phyloP scores from a whole-genome alignment of 805 yeast species.

The Starmera caribaea region DNA sequence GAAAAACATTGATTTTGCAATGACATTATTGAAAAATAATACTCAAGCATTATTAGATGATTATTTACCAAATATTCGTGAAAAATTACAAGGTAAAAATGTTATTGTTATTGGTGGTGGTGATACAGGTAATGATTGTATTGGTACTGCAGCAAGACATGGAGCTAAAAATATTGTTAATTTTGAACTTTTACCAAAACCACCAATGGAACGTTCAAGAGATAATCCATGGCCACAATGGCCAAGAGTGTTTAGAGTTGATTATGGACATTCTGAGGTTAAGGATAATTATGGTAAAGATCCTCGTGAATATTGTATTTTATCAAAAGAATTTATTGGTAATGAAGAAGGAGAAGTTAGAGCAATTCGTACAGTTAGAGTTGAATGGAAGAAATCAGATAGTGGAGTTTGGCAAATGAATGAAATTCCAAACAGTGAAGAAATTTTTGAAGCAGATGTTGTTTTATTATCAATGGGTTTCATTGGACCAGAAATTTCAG shows the following conservation, averaged over 20 bases:
- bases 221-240: slow-evolving; percentile 99
- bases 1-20: slow-evolving; percentile 87
- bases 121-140: slow-evolving; percentile 98
- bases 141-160: slow-evolving; percentile 95
- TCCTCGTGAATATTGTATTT: slow-evolving; percentile 93
- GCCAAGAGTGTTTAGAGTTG: slow-evolving; percentile 97
- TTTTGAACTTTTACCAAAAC: slow-evolving; percentile 91
- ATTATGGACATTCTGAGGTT: slow-evolving; percentile 95
- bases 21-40: slow-evolving; percentile 82
- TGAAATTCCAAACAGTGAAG: slow-evolving; percentile 92
- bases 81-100: slow-evolving; percentile 69
- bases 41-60: slow-evolving; percentile 83
- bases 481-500: slow-evolving; percentile 88
- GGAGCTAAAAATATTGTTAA: slow-evolving; percentile 91
- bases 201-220: slow-evolving; percentile 75
- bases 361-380: slow-evolving; percentile 93
- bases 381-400: slow-evolving; percentile 95
- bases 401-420: slow-evolving; percentile 99
- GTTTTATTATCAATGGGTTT: slow-evolving; percentile 96
- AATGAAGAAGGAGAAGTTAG: slow-evolving; percentile 92
- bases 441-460: slow-evolving; percentile 88
- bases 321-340: slow-evolving; percentile 91
- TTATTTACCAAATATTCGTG: slow-evolving; percentile 66
- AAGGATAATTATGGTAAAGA: slow-evolving; percentile 91
- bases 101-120: slow-evolving; percentile 99